Conservation (phyloP, 257 asterid species). For the Solanum commersonii region DNA sequence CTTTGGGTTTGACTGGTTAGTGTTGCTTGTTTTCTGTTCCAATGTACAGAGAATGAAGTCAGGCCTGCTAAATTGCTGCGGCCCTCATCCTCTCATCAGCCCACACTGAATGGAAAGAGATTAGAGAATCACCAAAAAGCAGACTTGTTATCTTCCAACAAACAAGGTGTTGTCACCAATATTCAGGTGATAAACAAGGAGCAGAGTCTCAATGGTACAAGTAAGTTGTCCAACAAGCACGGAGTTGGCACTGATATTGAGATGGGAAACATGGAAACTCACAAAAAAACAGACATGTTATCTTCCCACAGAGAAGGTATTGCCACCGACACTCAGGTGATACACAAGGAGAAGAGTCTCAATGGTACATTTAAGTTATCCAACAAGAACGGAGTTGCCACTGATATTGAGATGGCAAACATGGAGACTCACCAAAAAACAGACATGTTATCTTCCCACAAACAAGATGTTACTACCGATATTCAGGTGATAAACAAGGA, state of each 20-base stretch:
- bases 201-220: constrained; percentile 28
- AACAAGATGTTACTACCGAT: constrained; percentile 12
- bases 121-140: constrained; percentile 23
- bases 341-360: constrained; percentile 10
- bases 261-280: constrained; percentile 12
- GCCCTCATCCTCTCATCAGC: constrained; percentile 23
- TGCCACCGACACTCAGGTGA: constrained; percentile 13
- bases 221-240: constrained; percentile 21
- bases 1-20: constrained; percentile 13
- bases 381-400: constrained; percentile 18
- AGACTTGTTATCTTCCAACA: constrained; percentile 16
- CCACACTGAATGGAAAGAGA: constrained; percentile 44
- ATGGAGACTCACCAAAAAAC: constrained; percentile 21
- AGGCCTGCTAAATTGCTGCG: constrained; percentile 43
- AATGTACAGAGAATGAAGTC: constrained; percentile 45
- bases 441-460: constrained; percentile 15
- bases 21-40: constrained; percentile 17
- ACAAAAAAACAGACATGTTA: constrained; percentile 14
- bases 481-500: constrained; percentile 15
- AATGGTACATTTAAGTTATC: constrained; percentile 35
- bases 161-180: constrained; percentile 12
- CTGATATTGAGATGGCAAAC: constrained; percentile 10
- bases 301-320: constrained; percentile 16
- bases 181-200: constrained; percentile 16
- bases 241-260: constrained; percentile 12